A percentile compares a stretch with the other conserved stretches of the same genome.
These are phyloP conservation scores for Macrolepiota fuliginosa DNA, from an alignment of 768 basidiomycete genomes.

Conservation along the genomic window DNA sequence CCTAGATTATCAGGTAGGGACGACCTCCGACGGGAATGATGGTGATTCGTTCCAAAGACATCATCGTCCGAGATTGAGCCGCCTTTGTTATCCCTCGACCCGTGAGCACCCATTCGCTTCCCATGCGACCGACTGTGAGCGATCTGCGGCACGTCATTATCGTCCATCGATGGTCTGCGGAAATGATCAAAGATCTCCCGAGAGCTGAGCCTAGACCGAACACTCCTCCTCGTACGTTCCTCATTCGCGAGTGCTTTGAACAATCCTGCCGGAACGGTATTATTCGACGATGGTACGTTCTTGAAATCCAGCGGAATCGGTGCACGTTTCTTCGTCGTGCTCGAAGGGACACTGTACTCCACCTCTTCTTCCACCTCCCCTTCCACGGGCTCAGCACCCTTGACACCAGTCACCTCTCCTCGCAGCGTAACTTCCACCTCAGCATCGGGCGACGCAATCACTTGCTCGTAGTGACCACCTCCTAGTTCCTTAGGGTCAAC, in stretches of 20 bases:
- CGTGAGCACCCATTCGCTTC: constrained; percentile 32
- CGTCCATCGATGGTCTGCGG: constrained; percentile 73
- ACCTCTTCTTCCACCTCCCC: constrained; percentile 13
- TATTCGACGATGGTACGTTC: constrained; percentile 43
- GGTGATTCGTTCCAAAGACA: constrained; percentile 30
- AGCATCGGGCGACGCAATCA: constrained; percentile 7
- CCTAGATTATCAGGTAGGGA: constrained; percentile 57
- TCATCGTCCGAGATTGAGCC: constrained; percentile 25
- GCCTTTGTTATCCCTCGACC: constrained; percentile 47
- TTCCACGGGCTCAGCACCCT: constrained; percentile 3
- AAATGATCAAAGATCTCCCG: constrained; percentile 71
- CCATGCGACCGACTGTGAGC: constrained; percentile 49
- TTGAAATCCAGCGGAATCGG: constrained; percentile 79
- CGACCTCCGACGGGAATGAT: constrained; percentile 48
- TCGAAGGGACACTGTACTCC: constrained; percentile 13
- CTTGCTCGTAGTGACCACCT: neutral
- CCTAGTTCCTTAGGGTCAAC: constrained; percentile 9
- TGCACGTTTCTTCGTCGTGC: constrained; percentile 52
- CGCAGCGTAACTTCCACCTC: constrained; percentile 11
- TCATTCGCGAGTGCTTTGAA: constrained; percentile 71
- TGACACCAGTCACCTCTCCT: neutral
- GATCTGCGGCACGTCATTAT: constrained; percentile 66
- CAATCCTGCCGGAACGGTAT: constrained; percentile 81
- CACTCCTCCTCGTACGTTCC: constrained; percentile 65
- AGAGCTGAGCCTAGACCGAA: constrained; percentile 76